Evolutionary conservation across 1,139 yeast genomes (phyloP).

Genomic region (Zhuliangozyma parablackwelliae): DNA sequence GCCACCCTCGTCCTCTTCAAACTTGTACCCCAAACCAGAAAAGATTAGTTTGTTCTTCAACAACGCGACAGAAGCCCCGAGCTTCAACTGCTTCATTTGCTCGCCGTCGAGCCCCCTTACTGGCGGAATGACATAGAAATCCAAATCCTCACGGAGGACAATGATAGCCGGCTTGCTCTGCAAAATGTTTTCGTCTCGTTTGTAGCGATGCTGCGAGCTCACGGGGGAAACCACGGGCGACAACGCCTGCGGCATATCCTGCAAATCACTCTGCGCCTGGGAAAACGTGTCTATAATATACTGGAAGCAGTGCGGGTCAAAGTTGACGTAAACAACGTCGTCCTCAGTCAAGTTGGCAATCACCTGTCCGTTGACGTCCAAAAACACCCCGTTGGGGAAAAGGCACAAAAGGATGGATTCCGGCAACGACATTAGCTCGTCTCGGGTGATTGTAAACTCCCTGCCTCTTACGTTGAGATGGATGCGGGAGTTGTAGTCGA

Average conservation of each 20-base stretch:
- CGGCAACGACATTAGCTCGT: slow-evolving; percentile 85
- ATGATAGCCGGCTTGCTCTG: slow-evolving; percentile 86
- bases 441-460: slow-evolving; percentile 69
- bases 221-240: slow-evolving; percentile 17
- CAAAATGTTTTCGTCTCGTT: slow-evolving; percentile 46
- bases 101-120: slow-evolving; percentile 44
- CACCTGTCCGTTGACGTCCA: slow-evolving; percentile 71
- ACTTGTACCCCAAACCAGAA: slow-evolving; percentile 58
- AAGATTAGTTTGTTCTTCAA: slow-evolving; percentile 60
- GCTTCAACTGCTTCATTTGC: slow-evolving; percentile 61
- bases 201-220: slow-evolving; percentile 13
- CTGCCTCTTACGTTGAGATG: slow-evolving; percentile 63
- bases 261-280: slow-evolving; percentile 39
- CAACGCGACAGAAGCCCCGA: slow-evolving; percentile 55
- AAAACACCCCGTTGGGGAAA: slow-evolving; percentile 86
- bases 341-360: slow-evolving; percentile 72
- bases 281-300: slow-evolving; percentile 70
- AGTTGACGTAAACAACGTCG: slow-evolving; percentile 75
- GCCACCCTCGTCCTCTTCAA: slow-evolving; percentile 16
- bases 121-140: slow-evolving; percentile 87
- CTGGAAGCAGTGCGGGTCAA: slow-evolving; percentile 80
- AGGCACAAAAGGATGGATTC: slow-evolving; percentile 82
- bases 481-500: slow-evolving; percentile 61
- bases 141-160: slow-evolving; percentile 89
- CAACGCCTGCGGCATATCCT: slow-evolving; percentile 16